Evolutionary conservation across 1,284 basidiomycete species (phyloP).

Genomic region (Malassezia japonica): DNA sequence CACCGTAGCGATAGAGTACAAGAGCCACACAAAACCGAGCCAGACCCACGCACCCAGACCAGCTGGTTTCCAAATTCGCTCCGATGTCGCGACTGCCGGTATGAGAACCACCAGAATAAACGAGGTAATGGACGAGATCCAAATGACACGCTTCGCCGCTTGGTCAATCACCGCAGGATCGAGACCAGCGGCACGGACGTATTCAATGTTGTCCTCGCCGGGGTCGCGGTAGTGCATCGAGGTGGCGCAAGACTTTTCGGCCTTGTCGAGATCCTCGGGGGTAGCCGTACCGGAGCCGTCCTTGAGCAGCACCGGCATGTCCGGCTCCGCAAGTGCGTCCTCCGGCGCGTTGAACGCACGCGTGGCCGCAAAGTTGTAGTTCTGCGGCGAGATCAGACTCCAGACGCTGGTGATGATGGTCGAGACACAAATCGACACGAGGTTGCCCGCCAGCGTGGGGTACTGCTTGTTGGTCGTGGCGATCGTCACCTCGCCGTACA

Average conservation of each 20-base stretch:
- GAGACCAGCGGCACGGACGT: conserved; percentile 22
- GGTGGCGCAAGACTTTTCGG: neutral
- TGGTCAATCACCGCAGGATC: conserved; percentile 26
- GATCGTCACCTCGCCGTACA: conserved; percentile 71
- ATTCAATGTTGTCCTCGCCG: conserved; percentile 12
- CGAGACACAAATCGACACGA: conserved; percentile 72
- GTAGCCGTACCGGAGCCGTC: neutral
- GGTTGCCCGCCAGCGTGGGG: conserved; percentile 63
- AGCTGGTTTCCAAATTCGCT: conserved; percentile 26
- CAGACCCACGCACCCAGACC: conserved; percentile 41
- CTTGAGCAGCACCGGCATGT: conserved; percentile 12
- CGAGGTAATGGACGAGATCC: conserved; percentile 24
- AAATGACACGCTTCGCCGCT: conserved; percentile 19
- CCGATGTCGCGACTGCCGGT: conserved; percentile 29
- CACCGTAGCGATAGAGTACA: conserved; percentile 58
- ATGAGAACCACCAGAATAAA: conserved; percentile 33
- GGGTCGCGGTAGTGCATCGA: conserved; percentile 1
- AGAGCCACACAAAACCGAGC: conserved; percentile 68
- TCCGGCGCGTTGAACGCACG: conserved; percentile 38
- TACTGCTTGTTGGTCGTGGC: conserved; percentile 59
- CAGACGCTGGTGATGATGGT: conserved; percentile 61
- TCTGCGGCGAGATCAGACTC: conserved; percentile 30
- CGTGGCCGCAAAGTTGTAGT: conserved; percentile 36
- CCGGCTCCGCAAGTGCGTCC: conserved; percentile 18
- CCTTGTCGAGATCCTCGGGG: neutral